Base-by-base conservation (phyloP, 1,139 yeast genomes). In the Yamadazyma trypodendri region DNA sequence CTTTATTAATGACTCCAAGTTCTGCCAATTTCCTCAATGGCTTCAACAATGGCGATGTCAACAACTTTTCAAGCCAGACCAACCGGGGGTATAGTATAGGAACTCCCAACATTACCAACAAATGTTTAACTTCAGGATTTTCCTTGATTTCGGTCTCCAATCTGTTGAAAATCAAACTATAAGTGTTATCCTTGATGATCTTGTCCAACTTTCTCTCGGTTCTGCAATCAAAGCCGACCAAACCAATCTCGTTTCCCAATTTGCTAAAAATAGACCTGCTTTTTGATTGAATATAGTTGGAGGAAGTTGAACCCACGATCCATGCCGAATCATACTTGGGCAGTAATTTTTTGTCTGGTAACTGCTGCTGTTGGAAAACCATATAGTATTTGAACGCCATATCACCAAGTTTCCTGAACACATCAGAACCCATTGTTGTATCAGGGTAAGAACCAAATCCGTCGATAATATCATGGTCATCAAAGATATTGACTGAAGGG, bases 61-160 rank as follows among this genome's bases (percentile, higher is more conserved):
- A 74, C 21, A 90, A 50, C 59, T 75, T 71, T 61, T 90, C 97
- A 22, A 88, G 68, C 92, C 95, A 86, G 1, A 89, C 96, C 55
- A 90, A 65, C 49, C 97, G 74, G 3, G 98, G 97, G 56, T 92
- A 92, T 32, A 94, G 85, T 40, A 90, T 85, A 2, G 98, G 98
- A 9, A 92, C 96, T 25, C 97, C 97, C 42, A 92, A 68, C 80
- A 90, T 74, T 6, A 92, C 79, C 49, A 86, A 65, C 31, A 90
- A 51, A 58, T 92, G 98, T 55, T 84, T 82, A 32, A 85, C 69
- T 8, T 76, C 77, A 13, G 77, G 67, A 4, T 75, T 56, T 2
- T 58, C 55, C 14, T 55, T 47, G 15, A 84, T 52, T 56, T 89
- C 96, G 6, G 58, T 39, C 18, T 63, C 55, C 28, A 89, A 49